Evolutionary conservation across 1,139 yeast species (phyloP), one percentile per base, ranked within the genome.

Genomic region (Suhomyces taliae): DNA sequence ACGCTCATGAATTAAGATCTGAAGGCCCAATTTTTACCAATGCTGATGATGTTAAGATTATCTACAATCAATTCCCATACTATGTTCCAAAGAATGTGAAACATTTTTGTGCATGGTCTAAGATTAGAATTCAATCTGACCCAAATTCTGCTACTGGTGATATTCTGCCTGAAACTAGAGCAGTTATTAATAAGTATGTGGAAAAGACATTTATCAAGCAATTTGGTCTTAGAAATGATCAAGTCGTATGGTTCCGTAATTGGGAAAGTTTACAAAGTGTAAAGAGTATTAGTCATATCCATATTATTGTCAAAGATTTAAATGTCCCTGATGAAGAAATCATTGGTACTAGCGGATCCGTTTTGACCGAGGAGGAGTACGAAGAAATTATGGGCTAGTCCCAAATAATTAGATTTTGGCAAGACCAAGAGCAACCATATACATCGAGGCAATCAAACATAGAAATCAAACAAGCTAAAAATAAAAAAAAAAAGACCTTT

Each of bases 181-280:
- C 50, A 1, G 51, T 67, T 4, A 72, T 80, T 8, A 72, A 72
- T 41, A 53, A 48, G 39, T 80, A 77, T 51, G 63, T 80, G 27
- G 51, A 60, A 10, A 67, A 70, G 52, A 79, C 82, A 0, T 81
- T 82, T 57, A 68, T 74, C 34, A 64, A 71, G 34, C 60, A 62
- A 38, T 59, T 75, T 35, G 73, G 72, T 0, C 55, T 80, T 15
- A 53, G 60, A 1, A 51, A 65, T 47, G 69, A 70, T 7, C 62
- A 77, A 44, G 57, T 83, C 10, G 57, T 73, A 4, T 83, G 88
- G 88, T 83, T 83, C 62, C 75, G 82, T 54, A 83, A 83, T 57
- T 83, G 85, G 81, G 76, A 80, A 7, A 70, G 77, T 7, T 63
- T 83, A 38, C 88, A 83, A 58, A 80, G 86, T 55, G 83, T 83